A percentile compares a stretch with the other conserved stretches of the same genome.
Conservation (phyloP, 2,329 filamentous ascomycete genomes). For the Mycocentrospora acerina region DNA sequence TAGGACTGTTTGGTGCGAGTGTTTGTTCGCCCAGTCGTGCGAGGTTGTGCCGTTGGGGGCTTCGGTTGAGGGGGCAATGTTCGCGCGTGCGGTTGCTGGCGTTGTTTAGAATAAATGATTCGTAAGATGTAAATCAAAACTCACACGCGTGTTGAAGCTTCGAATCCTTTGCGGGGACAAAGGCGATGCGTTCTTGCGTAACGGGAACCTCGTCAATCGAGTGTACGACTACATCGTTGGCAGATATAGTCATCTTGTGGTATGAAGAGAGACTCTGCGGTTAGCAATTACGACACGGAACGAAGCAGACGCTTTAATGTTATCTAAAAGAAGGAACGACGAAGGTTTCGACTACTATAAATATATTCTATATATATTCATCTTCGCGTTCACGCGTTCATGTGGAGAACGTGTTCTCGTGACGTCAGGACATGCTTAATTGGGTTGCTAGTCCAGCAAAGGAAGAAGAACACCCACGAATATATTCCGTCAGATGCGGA, state of each 20-base stretch:
- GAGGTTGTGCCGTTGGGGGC: conserved; percentile 46
- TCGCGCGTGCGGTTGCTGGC: conserved; percentile 45
- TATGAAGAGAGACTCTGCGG: neutral
- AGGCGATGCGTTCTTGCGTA: conserved; percentile 9
- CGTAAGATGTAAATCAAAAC: neutral
- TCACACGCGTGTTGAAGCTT: conserved; percentile 11
- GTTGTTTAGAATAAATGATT: neutral
- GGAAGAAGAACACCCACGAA: too few species aligned
- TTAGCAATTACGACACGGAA: too few species aligned
- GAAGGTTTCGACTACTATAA: too few species aligned
- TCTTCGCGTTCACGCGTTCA: too few species aligned
- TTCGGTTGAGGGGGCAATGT: conserved; percentile 43
- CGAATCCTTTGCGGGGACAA: conserved; percentile 7
- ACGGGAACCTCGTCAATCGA: conserved; percentile 8
- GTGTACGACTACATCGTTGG: neutral
- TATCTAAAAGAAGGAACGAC: too few species aligned
- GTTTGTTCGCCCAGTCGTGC: conserved; percentile 40
- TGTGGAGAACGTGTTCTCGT: too few species aligned
- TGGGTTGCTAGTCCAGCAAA: too few species aligned
- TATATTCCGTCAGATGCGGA: too few species aligned
- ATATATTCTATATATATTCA: too few species aligned
- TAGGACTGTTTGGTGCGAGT: conserved; percentile 49
- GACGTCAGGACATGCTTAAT: too few species aligned
- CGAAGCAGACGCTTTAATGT: too few species aligned
- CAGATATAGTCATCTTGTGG: neutral